Evolutionary conservation across 1,284 basidiomycete genomes (phyloP).

Genomic region (Hemileia vastatrix): DNA sequence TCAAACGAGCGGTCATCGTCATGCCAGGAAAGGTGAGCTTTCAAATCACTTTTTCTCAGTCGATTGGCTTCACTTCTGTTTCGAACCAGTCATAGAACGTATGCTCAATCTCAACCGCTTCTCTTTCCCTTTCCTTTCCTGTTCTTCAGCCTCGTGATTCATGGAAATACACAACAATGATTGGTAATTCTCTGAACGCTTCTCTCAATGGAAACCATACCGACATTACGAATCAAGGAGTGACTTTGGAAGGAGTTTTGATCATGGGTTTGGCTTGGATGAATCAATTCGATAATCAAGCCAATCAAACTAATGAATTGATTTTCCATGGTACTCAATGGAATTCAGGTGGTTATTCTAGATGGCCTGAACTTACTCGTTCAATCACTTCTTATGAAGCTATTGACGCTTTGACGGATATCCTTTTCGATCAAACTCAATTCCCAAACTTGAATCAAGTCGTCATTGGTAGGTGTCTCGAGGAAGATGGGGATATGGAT

Average conservation of each 20-base stretch:
- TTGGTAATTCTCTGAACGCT: slow-evolving; percentile 30
- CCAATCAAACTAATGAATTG: slow-evolving; percentile 29
- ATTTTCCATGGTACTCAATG: slow-evolving; percentile 34
- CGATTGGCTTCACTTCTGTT: no score
- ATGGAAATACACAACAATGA: slow-evolving; percentile 37
- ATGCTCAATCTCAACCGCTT: no score
- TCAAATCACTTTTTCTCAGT: no score
- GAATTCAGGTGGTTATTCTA: slow-evolving; percentile 31
- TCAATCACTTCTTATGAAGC: slow-evolving; percentile 31
- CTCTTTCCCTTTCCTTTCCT: background rate
- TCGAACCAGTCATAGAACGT: no score
- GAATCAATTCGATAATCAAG: slow-evolving; percentile 29
- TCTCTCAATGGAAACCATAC: slow-evolving; percentile 25
- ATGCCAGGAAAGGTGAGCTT: no score
- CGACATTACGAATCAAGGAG: slow-evolving; percentile 20
- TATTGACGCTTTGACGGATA: slow-evolving; percentile 32
- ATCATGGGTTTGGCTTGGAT: slow-evolving; percentile 36
- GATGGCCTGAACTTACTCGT: slow-evolving; percentile 25
- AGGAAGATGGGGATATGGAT: no score
- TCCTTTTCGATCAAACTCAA: slow-evolving; percentile 32
- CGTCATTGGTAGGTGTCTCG: slow-evolving; percentile 16
- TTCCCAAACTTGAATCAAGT: slow-evolving; percentile 33
- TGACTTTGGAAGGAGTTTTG: slow-evolving; percentile 28
- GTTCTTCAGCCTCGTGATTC: slow-evolving; percentile 30
- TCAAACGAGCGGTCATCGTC: no score